These are phyloP conservation scores for Paracamarosporium sp. DNA, from an alignment of 2,329 filamentous ascomycete species.

Conservation along the genomic window DNA sequence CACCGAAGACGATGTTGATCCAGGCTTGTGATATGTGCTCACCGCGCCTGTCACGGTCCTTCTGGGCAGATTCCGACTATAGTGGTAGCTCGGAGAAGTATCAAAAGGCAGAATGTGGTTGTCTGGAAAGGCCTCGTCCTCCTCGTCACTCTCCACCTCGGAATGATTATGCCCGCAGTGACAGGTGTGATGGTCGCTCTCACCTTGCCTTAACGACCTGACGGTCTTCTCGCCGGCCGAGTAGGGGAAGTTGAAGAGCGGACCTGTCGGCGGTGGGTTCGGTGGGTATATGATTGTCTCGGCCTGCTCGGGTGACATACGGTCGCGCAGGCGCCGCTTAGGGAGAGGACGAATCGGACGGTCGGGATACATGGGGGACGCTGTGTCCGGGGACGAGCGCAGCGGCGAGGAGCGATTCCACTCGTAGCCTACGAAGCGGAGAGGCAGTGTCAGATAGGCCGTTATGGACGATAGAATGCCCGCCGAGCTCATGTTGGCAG, in stretches of 20 bases:
- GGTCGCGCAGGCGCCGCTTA: constrained; percentile 84
- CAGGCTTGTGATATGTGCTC: constrained; percentile 48
- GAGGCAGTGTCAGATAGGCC: constrained; percentile 42
- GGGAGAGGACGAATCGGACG: constrained; percentile 92
- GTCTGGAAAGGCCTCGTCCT: constrained; percentile 43
- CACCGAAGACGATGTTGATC: constrained; percentile 70
- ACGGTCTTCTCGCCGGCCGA: constrained; percentile 37
- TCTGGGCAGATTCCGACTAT: constrained; percentile 37
- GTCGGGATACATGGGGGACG: constrained; percentile 83
- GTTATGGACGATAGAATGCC: constrained; percentile 33
- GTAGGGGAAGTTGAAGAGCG: constrained; percentile 77
- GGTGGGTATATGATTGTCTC: constrained; percentile 84
- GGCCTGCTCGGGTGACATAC: constrained; percentile 83
- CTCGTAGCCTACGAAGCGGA: constrained; percentile 48
- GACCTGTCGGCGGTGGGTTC: constrained; percentile 71
- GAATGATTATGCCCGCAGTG: constrained; percentile 55
- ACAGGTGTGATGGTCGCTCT: constrained; percentile 58
- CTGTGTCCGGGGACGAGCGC: constrained; percentile 67
- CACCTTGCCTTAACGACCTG: constrained; percentile 52
- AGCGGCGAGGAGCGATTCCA: constrained; percentile 49
- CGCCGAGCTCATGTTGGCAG: constrained; percentile 17
- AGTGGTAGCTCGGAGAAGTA: constrained; percentile 49
- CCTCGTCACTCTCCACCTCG: constrained; percentile 67
- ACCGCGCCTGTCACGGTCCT: constrained; percentile 32
- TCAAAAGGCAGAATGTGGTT: constrained; percentile 50